Percentiles rank a stretch among this genome's conserved stretches.
phyloP scores from a whole-genome alignment of 768 basidiomycete genomes.

The Ramaria sp. region DNA sequence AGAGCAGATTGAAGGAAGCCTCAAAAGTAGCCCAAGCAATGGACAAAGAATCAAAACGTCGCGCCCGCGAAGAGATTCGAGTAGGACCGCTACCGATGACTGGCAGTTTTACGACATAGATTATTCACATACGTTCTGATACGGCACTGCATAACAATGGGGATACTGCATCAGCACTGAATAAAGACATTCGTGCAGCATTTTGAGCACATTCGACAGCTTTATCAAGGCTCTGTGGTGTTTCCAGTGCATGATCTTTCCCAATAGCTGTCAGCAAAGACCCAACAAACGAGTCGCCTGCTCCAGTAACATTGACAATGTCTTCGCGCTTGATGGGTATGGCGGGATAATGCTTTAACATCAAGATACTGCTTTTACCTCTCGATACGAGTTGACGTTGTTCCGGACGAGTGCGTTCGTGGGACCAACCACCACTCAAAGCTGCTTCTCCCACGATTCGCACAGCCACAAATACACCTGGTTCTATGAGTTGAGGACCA shows the following conservation, averaged over 20 bases:
- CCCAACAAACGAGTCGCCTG: slow-evolving; percentile 86
- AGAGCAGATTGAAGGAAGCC: slow-evolving; percentile 37
- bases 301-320: slow-evolving; percentile 74
- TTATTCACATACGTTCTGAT: neutral
- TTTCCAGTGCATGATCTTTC: slow-evolving; percentile 28
- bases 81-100: slow-evolving; percentile 41
- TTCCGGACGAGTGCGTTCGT: slow-evolving; percentile 34
- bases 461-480: slow-evolving; percentile 56
- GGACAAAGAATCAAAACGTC: slow-evolving; percentile 41
- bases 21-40: slow-evolving; percentile 24
- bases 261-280: slow-evolving; percentile 47
- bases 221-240: slow-evolving; percentile 30
- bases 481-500: neutral
- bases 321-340: slow-evolving; percentile 25
- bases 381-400: slow-evolving; percentile 42
- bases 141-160: slow-evolving; percentile 28
- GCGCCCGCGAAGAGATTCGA: slow-evolving; percentile 42
- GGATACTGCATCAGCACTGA: slow-evolving; percentile 54
- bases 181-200: slow-evolving; percentile 52
- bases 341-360: slow-evolving; percentile 69
- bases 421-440: slow-evolving; percentile 38
- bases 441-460: slow-evolving; percentile 34
- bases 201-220: slow-evolving; percentile 49
- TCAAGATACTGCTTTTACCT: slow-evolving; percentile 38
- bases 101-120: neutral